Evolutionary conservation across 257 asterid genomes (phyloP), one percentile per base, ranked within the genome.

Genomic region (Scutellaria barbata): DNA sequence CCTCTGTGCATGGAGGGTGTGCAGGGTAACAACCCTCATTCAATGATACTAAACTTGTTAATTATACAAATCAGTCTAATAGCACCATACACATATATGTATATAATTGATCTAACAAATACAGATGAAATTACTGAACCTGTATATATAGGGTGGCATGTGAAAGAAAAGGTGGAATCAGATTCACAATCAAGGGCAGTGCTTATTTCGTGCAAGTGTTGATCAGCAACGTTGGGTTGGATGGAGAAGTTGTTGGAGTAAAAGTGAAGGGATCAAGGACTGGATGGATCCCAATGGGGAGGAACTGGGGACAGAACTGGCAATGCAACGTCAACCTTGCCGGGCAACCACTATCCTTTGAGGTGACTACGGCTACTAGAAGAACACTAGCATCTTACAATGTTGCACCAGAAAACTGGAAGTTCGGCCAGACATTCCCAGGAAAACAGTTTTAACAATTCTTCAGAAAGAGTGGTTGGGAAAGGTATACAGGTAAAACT

Each of bases 231-330:
- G 89, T 86, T 10, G 95, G 90, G 39, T 83, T 85, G 71, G 85
- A 87, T 8, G 95, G 95, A 62, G 87, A 84, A 69, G 75, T 88
- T 57, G 84, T 25, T 51, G 87, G 80, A 5, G 69, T 68, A 5
- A 78, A 78, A 55, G 76, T 78, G 69, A 78, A 73, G 73, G 82
- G 82, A 54, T 61, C 82, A 5, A 75, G 76, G 63, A 80, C 84
- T 8, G 78, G 65, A 75, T 80, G 81, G 83, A 60, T 66, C 66
- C 81, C 72, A 7, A 66, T 88, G 95, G 95, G 86, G 25, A 79
- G 95, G 78, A 84, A 84, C 55, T 88, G 95, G 95, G 92, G 92
- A 35, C 94, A 88, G 70, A 83, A 72, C 55, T 85, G 91, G 94
- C 90, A 85, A 58, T 74, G 84, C 73, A 88, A 82, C 68, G 78